Percentiles rank a stretch among this genome's conserved stretches.
phyloP scores from a whole-genome alignment of 2,329 filamentous ascomycete species.

The Sporothrix protearum region DNA sequence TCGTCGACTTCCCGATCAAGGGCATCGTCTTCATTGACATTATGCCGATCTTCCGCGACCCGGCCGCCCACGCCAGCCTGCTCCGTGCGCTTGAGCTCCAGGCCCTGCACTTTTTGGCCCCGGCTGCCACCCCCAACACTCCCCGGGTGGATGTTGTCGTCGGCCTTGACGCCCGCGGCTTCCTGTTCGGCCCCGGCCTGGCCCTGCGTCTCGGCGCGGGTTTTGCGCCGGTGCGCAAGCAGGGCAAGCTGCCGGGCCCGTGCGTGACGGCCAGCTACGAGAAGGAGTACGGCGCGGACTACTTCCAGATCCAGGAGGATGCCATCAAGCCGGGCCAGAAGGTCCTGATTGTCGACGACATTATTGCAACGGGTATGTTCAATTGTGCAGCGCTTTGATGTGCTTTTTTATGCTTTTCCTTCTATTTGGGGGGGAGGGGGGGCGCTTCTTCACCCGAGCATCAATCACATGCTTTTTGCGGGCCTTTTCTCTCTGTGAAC shows the following conservation, averaged over 20 bases:
- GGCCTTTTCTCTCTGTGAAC: background rate
- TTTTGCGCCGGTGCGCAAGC: slow-evolving; percentile 92
- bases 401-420: slow-evolving; percentile 4
- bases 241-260: slow-evolving; percentile 90
- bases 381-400: background rate
- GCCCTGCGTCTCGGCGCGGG: slow-evolving; percentile 76
- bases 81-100: slow-evolving; percentile 83
- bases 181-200: slow-evolving; percentile 88
- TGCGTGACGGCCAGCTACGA: slow-evolving; percentile 80
- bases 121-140: slow-evolving; percentile 45
- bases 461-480: slow-evolving; percentile 12
- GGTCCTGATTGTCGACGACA: slow-evolving; percentile 92
- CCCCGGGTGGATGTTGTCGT: slow-evolving; percentile 78
- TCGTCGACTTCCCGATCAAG: slow-evolving; percentile 84
- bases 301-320: slow-evolving; percentile 92
- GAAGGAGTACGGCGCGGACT: slow-evolving; percentile 95
- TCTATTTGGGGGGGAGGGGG: too few relatives aligned
- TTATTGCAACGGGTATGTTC: slow-evolving; percentile 89
- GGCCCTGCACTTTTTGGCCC: slow-evolving; percentile 55
- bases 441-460: background rate
- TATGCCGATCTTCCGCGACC: slow-evolving; percentile 87
- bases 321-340: slow-evolving; percentile 81
- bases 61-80: slow-evolving; percentile 68
- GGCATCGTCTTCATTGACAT: slow-evolving; percentile 98
- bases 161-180: slow-evolving; percentile 89